These are phyloP conservation scores for Asterella californica DNA, from an alignment of 225 moss, liverwort and hornwort genomes.

Conservation along the genomic window DNA sequence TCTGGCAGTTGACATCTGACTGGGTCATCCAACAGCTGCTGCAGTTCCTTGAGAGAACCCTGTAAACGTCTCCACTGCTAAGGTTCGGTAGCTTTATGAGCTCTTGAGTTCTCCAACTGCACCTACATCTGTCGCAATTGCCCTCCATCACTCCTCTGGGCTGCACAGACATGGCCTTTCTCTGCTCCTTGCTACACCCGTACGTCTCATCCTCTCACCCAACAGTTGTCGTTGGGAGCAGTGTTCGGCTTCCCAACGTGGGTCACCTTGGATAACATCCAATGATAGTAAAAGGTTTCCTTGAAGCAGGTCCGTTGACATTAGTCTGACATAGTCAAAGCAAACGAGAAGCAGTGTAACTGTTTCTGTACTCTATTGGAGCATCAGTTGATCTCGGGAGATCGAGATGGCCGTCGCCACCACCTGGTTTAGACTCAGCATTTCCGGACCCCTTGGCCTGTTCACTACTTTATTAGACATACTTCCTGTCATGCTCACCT, in stretches of 20 bases:
- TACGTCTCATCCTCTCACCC: background rate
- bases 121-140: background rate
- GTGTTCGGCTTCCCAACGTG: background rate
- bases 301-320: background rate
- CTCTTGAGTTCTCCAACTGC: background rate
- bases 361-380: background rate
- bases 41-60: background rate
- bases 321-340: conserved; percentile 1
- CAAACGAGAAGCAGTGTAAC: background rate
- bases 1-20: background rate
- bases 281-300: background rate
- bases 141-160: background rate
- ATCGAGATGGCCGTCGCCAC: background rate
- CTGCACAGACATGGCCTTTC: background rate
- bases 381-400: background rate
- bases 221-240: background rate
- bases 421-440: background rate
- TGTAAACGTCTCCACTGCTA: background rate
- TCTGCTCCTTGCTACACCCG: background rate
- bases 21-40: background rate
- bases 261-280: background rate
- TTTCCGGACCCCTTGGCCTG: background rate
- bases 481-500: background rate
- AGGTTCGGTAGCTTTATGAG: background rate
- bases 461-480: background rate